These are phyloP conservation scores for Volvox reticuliferus DNA, from an alignment of 139 green algal species.

Conservation along the genomic window DNA sequence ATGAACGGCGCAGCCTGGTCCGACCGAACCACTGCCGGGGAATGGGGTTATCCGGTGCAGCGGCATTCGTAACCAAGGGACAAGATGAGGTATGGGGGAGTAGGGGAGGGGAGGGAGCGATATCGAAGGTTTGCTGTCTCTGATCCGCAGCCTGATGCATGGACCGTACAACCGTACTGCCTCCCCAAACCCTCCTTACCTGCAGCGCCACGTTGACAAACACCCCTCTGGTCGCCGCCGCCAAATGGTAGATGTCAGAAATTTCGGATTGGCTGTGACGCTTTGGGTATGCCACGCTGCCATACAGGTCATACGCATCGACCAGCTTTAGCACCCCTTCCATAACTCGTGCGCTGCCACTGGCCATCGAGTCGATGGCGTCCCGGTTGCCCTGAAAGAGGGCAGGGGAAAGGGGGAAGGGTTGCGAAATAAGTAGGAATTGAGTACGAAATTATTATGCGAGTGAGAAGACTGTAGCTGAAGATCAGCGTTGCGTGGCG, in stretches of 20 bases:
- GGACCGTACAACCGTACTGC: no score
- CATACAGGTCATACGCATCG: slow-evolving; percentile 93
- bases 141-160: no score
- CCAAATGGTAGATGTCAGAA: slow-evolving; percentile 94
- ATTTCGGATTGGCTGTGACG: slow-evolving; percentile 87
- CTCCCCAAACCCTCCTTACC: slow-evolving; percentile 36
- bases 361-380: slow-evolving; percentile 88
- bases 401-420: neutral
- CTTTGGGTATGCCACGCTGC: slow-evolving; percentile 94
- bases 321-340: slow-evolving; percentile 92
- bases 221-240: slow-evolving; percentile 82
- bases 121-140: no score
- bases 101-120: neutral
- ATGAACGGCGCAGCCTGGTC: no score
- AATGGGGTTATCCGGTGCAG: no score
- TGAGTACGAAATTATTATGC: no score
- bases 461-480: no score
- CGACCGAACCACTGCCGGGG: no score
- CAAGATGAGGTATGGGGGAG: neutral
- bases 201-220: slow-evolving; percentile 84
- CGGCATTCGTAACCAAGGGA: no score
- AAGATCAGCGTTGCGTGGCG: no score
- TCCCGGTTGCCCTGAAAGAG: slow-evolving; percentile 86
- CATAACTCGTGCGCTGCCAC: slow-evolving; percentile 83
- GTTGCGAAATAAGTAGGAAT: no score